A percentile compares a stretch with the other conserved stretches of the same genome.
Conservation (phyloP, 176 grass and related monocot genomes). For the Phragmites australis region DNA sequence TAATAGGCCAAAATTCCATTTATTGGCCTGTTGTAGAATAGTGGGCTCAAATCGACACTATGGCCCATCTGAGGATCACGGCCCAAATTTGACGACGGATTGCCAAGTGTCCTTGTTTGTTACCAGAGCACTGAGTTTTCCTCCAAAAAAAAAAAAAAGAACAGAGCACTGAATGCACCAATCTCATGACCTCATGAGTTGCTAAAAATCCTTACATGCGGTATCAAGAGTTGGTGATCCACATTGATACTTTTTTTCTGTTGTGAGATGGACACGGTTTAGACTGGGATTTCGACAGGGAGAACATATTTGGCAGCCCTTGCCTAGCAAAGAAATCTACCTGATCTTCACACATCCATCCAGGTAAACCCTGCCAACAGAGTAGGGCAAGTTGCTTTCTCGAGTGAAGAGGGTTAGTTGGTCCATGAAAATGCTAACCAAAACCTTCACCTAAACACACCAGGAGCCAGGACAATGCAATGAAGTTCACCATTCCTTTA, state of each 20-base stretch:
- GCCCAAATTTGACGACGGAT: too few species aligned
- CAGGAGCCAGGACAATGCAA: background rate
- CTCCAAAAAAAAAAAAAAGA: background rate
- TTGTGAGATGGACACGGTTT: background rate
- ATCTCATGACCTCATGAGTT: background rate
- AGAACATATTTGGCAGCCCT: background rate
- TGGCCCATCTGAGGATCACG: too few species aligned
- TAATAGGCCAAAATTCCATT: too few species aligned
- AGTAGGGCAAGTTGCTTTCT: background rate
- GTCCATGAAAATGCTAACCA: background rate
- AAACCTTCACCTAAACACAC: slow-evolving; percentile 11
- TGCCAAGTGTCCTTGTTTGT: too few species aligned
- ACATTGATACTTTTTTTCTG: background rate
- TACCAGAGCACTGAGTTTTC: background rate
- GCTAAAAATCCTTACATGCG: background rate
- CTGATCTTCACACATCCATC: background rate
- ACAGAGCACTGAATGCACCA: background rate
- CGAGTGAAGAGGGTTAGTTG: background rate
- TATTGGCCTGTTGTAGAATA: too few species aligned
- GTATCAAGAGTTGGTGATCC: background rate
- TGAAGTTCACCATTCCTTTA: background rate
- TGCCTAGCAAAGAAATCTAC: background rate
- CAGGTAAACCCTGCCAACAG: slow-evolving; percentile 13
- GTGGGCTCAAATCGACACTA: too few species aligned
- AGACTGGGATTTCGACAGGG: background rate